phyloP scores from a whole-genome alignment of 2,329 filamentous ascomycete species.

The Falciphora oryzae region DNA sequence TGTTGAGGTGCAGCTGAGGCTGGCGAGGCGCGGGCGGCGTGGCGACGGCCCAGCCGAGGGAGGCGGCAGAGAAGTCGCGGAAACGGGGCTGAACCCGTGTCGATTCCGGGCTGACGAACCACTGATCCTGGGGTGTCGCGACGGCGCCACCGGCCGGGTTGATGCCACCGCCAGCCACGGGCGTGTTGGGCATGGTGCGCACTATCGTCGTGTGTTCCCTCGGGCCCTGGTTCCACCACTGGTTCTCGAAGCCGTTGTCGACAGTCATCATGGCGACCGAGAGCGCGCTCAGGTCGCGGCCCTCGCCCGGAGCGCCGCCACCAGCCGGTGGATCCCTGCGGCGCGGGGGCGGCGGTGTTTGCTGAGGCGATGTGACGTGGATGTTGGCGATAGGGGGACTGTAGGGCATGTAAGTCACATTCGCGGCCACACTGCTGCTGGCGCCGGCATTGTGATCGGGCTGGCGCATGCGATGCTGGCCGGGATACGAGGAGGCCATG shows the following conservation, averaged over 20 bases:
- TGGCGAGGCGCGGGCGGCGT: constrained; percentile 11
- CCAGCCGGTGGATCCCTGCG: not conserved
- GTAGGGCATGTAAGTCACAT: constrained; percentile 7
- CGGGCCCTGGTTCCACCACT: constrained; percentile 49
- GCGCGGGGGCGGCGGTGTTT: not conserved
- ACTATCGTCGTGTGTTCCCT: constrained; percentile 21
- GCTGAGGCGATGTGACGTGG: constrained; percentile 6
- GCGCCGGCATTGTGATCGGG: constrained; percentile 6
- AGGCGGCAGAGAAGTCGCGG: constrained; percentile 14
- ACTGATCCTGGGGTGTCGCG: constrained; percentile 4
- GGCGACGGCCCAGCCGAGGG: constrained; percentile 24
- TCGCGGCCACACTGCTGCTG: not conserved
- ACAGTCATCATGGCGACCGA: constrained; percentile 50
- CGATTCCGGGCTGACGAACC: constrained; percentile 6
- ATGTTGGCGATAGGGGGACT: constrained; percentile 7
- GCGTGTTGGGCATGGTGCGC: constrained; percentile 19
- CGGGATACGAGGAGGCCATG: constrained; percentile 12
- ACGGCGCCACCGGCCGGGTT: constrained; percentile 6
- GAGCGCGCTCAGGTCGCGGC: constrained; percentile 41
- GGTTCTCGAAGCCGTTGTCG: constrained; percentile 52
- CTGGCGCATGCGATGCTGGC: constrained; percentile 1
- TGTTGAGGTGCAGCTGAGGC: not conserved
- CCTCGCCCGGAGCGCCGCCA: constrained; percentile 14
- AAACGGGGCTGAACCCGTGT: not conserved
- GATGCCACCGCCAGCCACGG: constrained; percentile 19